phyloP scores from a whole-genome alignment of 192 early-diverging fungal species.

The Spinellus fusiger region DNA sequence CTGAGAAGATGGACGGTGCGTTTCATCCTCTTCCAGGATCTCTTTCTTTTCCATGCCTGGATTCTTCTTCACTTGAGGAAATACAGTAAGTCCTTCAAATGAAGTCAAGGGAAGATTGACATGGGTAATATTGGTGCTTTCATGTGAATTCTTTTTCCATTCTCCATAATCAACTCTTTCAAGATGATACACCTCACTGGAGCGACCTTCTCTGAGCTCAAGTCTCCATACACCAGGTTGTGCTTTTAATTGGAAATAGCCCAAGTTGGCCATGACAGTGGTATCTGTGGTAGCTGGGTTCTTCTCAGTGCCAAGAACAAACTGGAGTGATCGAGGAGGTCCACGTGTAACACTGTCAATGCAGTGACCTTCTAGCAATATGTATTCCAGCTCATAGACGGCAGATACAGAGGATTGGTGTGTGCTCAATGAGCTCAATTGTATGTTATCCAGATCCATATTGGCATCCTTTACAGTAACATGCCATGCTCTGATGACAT shows the following conservation, averaged over 20 bases:
- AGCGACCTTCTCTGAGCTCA: conserved; percentile 73
- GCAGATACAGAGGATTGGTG: conserved; percentile 55
- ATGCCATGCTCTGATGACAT: conserved; percentile 87
- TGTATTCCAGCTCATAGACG: conserved; percentile 70
- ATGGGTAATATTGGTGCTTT: neutral
- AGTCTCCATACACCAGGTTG: conserved; percentile 87
- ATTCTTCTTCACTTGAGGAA: conserved; percentile 74
- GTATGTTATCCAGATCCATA: conserved; percentile 92
- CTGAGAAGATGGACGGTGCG: neutral
- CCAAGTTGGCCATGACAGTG: conserved; percentile 98
- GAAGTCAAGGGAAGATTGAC: conserved; percentile 16
- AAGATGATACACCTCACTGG: conserved; percentile 72
- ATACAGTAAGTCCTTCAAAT: conserved; percentile 80
- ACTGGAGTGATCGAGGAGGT: conserved; percentile 91
- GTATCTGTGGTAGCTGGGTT: conserved; percentile 74
- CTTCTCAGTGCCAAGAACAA: conserved; percentile 68
- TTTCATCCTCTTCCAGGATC: conserved; percentile 46
- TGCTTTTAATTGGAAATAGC: conserved; percentile 95
- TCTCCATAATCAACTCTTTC: conserved; percentile 51
- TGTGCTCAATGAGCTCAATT: conserved; percentile 46
- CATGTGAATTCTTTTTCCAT: neutral
- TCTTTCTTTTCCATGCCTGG: conserved; percentile 74
- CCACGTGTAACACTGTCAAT: conserved; percentile 56
- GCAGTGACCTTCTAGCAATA: conserved; percentile 90
- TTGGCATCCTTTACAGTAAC: conserved; percentile 73